A percentile compares a stretch with the other conserved stretches of the same genome.
These are phyloP conservation scores for Leptographium procerum DNA, from an alignment of 2,329 filamentous ascomycete species.

Conservation along the genomic window DNA sequence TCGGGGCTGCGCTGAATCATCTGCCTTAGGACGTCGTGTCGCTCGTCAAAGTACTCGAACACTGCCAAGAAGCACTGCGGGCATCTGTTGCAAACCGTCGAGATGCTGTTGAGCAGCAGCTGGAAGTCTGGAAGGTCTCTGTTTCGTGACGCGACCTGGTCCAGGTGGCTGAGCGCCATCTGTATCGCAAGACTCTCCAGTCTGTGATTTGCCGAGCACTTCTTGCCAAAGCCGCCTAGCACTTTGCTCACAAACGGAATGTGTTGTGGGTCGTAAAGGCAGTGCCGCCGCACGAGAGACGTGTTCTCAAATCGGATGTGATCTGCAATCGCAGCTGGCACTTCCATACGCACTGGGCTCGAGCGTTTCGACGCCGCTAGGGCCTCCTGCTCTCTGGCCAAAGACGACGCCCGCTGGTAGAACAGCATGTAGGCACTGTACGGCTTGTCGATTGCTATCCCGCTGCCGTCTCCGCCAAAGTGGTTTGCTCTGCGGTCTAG, in stretches of 20 bases:
- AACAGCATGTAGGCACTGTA: constrained; percentile 97
- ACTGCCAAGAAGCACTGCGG: constrained; percentile 45
- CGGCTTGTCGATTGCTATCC: constrained; percentile 49
- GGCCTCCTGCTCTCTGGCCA: constrained; percentile 40
- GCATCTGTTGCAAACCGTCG: constrained; percentile 36
- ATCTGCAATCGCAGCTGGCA: constrained; percentile 36
- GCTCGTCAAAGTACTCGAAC: constrained; percentile 47
- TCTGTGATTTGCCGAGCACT: constrained; percentile 35
- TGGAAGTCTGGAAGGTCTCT: constrained; percentile 57
- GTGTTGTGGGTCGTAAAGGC: constrained; percentile 65
- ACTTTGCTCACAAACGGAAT: constrained; percentile 53
- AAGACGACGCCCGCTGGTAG: constrained; percentile 68
- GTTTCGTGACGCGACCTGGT: constrained; percentile 61
- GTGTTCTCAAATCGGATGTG: constrained; percentile 64
- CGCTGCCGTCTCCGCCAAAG: constrained; percentile 34
- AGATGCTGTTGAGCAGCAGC: constrained; percentile 29
- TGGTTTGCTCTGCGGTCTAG: constrained; percentile 37
- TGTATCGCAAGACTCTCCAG: constrained; percentile 40
- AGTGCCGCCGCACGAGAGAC: constrained; percentile 61
- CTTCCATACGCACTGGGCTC: constrained; percentile 31
- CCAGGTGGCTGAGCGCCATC: constrained; percentile 53
- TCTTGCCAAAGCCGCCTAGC: constrained; percentile 34
- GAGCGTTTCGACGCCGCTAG: constrained; percentile 25
- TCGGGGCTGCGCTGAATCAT: constrained; percentile 53
- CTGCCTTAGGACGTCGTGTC: constrained; percentile 48